Conservation (phyloP, 805 yeast species). For the Candida loeiensis region DNA sequence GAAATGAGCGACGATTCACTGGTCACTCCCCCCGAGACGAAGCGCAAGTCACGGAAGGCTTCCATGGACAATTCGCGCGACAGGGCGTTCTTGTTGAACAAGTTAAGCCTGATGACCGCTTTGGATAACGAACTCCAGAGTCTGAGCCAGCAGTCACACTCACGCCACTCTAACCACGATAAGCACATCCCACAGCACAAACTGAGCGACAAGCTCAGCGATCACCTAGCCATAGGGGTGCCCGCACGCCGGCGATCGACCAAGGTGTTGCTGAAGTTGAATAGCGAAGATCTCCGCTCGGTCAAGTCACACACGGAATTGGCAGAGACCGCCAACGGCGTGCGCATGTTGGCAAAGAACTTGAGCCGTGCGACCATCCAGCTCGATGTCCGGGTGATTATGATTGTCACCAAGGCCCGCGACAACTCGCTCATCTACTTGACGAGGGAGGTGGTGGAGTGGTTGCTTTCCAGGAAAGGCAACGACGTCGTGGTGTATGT, state of each 20-base stretch:
- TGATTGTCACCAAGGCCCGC: slow-evolving; percentile 87
- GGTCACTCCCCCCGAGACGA: slow-evolving; percentile 1
- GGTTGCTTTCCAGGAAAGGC: slow-evolving; percentile 49
- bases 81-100: slow-evolving; percentile 29
- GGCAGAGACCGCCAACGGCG: slow-evolving; percentile 80
- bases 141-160: not conserved
- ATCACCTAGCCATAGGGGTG: not conserved
- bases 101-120: slow-evolving; percentile 16
- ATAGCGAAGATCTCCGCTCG: slow-evolving; percentile 44
- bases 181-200: not conserved
- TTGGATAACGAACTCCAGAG: not conserved
- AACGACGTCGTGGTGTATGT: slow-evolving; percentile 57
- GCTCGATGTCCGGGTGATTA: slow-evolving; percentile 62
- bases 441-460: slow-evolving; percentile 76
- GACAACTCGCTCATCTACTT: slow-evolving; percentile 73
- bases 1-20: slow-evolving; percentile 1
- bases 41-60: slow-evolving; percentile 4
- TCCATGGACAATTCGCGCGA: slow-evolving; percentile 6
- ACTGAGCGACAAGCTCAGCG: not conserved
- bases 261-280: slow-evolving; percentile 26
- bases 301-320: slow-evolving; percentile 70
- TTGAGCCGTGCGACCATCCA: slow-evolving; percentile 68
- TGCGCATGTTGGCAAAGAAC: slow-evolving; percentile 69
- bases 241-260: slow-evolving; percentile 12
- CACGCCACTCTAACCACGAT: not conserved